Evolutionary conservation across 768 basidiomycete genomes (phyloP).

Genomic region (Melanogaster broomeanus): DNA sequence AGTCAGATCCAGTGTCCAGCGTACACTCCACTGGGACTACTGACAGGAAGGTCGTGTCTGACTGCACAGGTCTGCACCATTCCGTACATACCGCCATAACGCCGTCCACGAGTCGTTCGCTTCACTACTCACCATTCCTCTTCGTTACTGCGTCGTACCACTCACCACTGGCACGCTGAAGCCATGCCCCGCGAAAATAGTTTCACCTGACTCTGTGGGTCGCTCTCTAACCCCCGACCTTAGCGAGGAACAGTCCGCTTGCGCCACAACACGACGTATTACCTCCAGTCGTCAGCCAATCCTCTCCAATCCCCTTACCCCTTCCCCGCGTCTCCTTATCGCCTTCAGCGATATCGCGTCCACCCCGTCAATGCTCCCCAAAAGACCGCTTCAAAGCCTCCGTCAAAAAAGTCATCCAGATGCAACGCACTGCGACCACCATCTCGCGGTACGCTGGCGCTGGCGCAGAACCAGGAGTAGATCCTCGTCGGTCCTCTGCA

Average conservation of each 20-base stretch:
- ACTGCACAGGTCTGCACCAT: too few species aligned
- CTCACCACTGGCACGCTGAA: too few species aligned
- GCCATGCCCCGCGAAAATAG: constrained; percentile 68
- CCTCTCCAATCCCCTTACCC: background rate
- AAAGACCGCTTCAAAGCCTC: constrained; percentile 53
- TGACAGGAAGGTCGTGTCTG: too few species aligned
- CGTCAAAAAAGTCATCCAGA: constrained; percentile 63
- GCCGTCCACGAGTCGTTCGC: too few species aligned
- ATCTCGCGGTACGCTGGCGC: constrained; percentile 35
- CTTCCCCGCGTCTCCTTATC: background rate
- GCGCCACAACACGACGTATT: constrained; percentile 17
- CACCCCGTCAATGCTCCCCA: constrained; percentile 31
- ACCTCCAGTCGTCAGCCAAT: constrained; percentile 8
- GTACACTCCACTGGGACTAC: too few species aligned
- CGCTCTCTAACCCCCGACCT: constrained; percentile 68
- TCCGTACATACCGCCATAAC: too few species aligned
- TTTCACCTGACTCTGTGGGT: constrained; percentile 63
- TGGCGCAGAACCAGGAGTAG: constrained; percentile 73
- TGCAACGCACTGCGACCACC: constrained; percentile 53
- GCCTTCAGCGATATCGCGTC: background rate
- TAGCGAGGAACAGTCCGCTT: constrained; percentile 42
- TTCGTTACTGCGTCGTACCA: background rate
- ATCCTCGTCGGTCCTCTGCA: constrained; percentile 62
- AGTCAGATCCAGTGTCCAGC: too few species aligned
- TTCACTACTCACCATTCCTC: too few species aligned